Base-by-base conservation (phyloP, 2,329 filamentous ascomycete genomes). In the Anthostomella pinea region DNA sequence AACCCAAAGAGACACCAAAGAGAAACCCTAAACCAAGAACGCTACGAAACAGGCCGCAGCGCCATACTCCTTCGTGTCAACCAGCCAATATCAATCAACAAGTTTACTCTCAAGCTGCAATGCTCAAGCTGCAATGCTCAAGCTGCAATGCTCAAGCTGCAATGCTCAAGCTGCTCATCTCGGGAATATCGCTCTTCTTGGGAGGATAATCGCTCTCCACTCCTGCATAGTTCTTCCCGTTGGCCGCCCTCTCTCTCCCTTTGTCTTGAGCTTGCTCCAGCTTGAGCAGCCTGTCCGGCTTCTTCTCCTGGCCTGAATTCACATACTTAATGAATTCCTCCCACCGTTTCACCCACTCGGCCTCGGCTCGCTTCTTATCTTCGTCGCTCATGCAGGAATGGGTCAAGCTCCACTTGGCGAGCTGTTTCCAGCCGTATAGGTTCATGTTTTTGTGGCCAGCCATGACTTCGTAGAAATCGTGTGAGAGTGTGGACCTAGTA, bases 381-480 rank as follows among this genome's bases (percentile, higher is more conserved):
- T 63, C 46, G 2, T 57, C 48, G 16, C 59, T 58, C 53, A 81
- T 63, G 49, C 76, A 81, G 2, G 77, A 67, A 54, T 83, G 77
- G 39, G 79, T 66, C 10, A 83, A 62, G 49, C 79, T 83, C 79
- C 79, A 83, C 46, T 73, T 62, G 11, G 68, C 68, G 15, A 83
- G 69, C 59, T 87, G 83, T 54, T 83, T 82, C 80, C 83, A 85
- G 27, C 83, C 83, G 45, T 77, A 77, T 0, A 89, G 60, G 13
- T 71, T 75, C 72, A 88, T 85, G 39, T 77, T 72, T 9, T 72
- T 67, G 28, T 78, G 79, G 30, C 84, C 85, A 6, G 85, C 73
- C 69, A 88, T 79, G 40, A 82, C 72, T 54, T 89, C 85, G 56
- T 87, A 88, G 54, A 88, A 87, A 53, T 89, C 85, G 47, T 87